Base-by-base conservation (phyloP, 345 rosid genomes). In the Nephelium lappaceum region DNA sequence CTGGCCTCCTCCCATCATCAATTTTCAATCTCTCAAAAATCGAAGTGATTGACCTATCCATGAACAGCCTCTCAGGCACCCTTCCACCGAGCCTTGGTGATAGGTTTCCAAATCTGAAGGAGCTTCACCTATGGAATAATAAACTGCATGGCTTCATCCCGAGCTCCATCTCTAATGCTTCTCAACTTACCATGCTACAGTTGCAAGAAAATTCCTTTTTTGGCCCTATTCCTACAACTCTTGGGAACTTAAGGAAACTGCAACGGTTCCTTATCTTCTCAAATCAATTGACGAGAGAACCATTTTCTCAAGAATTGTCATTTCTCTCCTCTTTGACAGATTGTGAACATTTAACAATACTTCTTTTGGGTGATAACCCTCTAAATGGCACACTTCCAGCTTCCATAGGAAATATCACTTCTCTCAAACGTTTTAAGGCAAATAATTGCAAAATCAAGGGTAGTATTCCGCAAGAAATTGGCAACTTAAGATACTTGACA, bases 401-500 rank as follows among this genome's bases (percentile, higher is more conserved):
- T 61, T 61, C 77, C 12, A 74, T 74, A 0, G n/a, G 73, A 0
- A 81, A 77, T 62, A 78, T 72, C 5, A 72, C 81, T 0, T 1
- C 24, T 3, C 18, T 49, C 11, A 15, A 12, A 10, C 0, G 24
- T 1, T 25, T 75, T 25, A 14, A 65, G 25, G 1, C 2, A 0
- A 1, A 10, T 2, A 3, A 10, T 8, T 74, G 76, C 79, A 70
- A 74, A 18, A 36, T 82, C n/a, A 43, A 7, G 3, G 83, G 83
- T 2, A 43, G 5, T 2, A 83, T 77, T 27, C 85, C 81, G 1
- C 0, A 9, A n/a, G 83, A 23, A 65, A 64, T 80, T 0, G 73
- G 81, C 23, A 58, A 11, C n/a, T 39, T 77, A 27, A 67, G 19
- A 42, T 49, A 66, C 80, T 25, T 78, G 58, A 66, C 15, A n/a